Evolutionary conservation across 2,329 filamentous ascomycete species (phyloP), one percentile per base, ranked within the genome.

Genomic region (Ascochyta lentis): DNA sequence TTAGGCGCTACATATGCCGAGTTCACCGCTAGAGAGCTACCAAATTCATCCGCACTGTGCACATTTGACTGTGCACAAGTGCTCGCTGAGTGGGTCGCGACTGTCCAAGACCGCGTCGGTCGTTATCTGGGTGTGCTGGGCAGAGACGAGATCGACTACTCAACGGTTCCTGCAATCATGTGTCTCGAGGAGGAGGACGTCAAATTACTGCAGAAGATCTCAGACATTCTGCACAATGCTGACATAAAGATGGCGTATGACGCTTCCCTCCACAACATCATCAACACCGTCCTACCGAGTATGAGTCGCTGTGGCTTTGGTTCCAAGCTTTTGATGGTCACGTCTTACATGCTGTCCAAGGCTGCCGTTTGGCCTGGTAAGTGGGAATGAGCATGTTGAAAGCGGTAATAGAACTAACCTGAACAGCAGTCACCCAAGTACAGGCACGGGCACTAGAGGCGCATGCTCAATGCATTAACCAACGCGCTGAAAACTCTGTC

Each of bases 21-120:
- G 60, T 88, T 91, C 58, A 89, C 88, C 1, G 92, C 90, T 49
- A 84, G 91, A 40, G 92, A 97, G 70, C 82, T 98, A 12, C 92
- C 95, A 0, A 85, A 96, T 35, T 94, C 96, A 72, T 92, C 91
- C 13, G 91, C 92, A 1, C 88, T 98, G 81, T 97, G 94, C 75
- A 88, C 90, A 5, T 96, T 96, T 68, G 94, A 98, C 70, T 98
- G 94, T 70, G 90, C 91, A 2, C 93, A 97, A 70, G 92, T 98
- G 1, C 84, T 99, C 29, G 92, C 92, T 0, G 94, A 98, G 76
- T 99, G 94, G 94, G 85, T 95, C 37, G 90, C 91, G 5, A 95
- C 92, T 1, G 86, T 98, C 3, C 95, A 99, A 74, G 93, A 97
- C 69, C 89, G 95, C 8, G 90, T 97, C n/a, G 94, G 94, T 0